Evolutionary conservation across 805 yeast species (phyloP).

Genomic region (Candida koratica): DNA sequence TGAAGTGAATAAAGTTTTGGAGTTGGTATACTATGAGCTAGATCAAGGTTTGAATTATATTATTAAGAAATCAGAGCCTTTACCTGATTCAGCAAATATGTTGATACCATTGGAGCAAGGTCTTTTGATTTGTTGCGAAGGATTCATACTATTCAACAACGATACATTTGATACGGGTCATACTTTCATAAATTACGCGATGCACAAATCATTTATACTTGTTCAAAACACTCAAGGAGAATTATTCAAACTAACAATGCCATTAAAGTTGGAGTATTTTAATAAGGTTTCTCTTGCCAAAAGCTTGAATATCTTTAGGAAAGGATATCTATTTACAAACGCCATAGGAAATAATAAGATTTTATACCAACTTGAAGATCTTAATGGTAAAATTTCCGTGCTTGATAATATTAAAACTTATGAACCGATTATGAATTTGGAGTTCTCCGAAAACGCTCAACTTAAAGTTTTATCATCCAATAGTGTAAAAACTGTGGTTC

Average conservation of each 20-base stretch:
- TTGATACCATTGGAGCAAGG: slow-evolving; percentile 61
- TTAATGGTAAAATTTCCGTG: slow-evolving; percentile 47
- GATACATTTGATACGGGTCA: slow-evolving; percentile 17
- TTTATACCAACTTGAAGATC: slow-evolving; percentile 72
- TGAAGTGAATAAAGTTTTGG: slow-evolving; percentile 47
- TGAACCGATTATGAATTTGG: slow-evolving; percentile 15
- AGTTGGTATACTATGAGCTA: slow-evolving; percentile 68
- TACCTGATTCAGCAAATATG: slow-evolving; percentile 40
- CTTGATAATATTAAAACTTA: slow-evolving; percentile 9
- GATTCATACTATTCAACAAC: slow-evolving; percentile 47
- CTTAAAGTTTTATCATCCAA: slow-evolving; percentile 2
- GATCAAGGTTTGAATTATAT: slow-evolving; percentile 85
- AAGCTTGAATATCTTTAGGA: slow-evolving; percentile 56
- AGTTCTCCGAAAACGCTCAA: slow-evolving; percentile 21
- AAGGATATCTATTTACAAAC: slow-evolving; percentile 74
- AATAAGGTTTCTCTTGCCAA: slow-evolving; percentile 67
- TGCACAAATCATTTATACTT: slow-evolving; percentile 68
- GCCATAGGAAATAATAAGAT: slow-evolving; percentile 58
- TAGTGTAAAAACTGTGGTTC: slow-evolving; percentile 43
- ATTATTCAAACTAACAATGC: slow-evolving; percentile 55
- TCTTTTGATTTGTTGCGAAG: slow-evolving; percentile 63
- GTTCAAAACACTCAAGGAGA: slow-evolving; percentile 74
- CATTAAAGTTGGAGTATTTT: slow-evolving; percentile 61
- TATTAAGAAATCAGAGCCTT: slow-evolving; percentile 36
- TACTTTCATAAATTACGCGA: slow-evolving; percentile 48